Conservation (phyloP, 2,329 filamentous ascomycete species). For the Aspergillus sp. region DNA sequence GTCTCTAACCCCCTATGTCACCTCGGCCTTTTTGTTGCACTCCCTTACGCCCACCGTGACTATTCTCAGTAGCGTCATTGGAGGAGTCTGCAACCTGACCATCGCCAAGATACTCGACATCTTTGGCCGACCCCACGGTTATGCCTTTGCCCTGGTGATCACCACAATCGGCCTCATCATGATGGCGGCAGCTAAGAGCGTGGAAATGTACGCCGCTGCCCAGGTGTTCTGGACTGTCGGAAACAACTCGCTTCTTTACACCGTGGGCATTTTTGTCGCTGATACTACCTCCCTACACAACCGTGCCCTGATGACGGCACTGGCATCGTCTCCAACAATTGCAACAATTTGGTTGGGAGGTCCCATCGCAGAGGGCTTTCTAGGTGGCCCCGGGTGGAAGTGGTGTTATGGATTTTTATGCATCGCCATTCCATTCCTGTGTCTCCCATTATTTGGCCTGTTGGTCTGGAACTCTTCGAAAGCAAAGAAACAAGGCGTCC, state of each 20-base stretch:
- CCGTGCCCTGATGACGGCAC: neutral
- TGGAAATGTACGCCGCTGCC: conserved; percentile 66
- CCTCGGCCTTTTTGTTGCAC: neutral
- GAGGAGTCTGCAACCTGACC: conserved; percentile 63
- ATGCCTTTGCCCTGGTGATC: conserved; percentile 54
- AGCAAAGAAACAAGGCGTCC: neutral
- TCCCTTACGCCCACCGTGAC: conserved; percentile 45
- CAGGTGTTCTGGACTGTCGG: conserved; percentile 67
- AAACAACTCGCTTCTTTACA: neutral
- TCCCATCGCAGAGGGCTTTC: neutral
- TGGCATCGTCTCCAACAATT: neutral
- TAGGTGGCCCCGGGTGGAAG: neutral
- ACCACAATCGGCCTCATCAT: conserved; percentile 59
- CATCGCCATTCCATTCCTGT: neutral
- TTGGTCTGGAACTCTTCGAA: neutral
- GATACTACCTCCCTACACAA: neutral
- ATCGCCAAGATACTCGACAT: conserved; percentile 66
- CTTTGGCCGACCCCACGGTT: conserved; percentile 64
- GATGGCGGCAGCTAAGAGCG: conserved; percentile 64
- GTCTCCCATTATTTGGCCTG: neutral
- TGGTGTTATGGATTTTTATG: neutral
- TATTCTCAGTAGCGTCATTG: conserved; percentile 61
- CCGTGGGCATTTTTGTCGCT: neutral
- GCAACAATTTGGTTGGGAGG: neutral
- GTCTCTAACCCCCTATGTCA: neutral